phyloP scores from a whole-genome alignment of 345 rosid genomes.

The Eucalyptus grandis region DNA sequence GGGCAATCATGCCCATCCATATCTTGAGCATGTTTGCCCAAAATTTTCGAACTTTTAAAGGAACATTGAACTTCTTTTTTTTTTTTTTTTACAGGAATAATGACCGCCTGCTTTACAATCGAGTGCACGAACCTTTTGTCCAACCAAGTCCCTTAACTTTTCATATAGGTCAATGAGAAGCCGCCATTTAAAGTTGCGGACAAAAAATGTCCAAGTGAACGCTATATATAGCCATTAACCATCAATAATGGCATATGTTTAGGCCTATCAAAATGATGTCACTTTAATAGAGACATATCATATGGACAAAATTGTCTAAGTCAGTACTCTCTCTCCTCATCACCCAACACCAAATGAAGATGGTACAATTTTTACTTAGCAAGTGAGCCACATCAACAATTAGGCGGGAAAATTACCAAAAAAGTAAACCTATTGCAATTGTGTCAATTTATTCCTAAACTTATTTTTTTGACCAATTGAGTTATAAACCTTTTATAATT shows the following conservation, averaged over 20 bases:
- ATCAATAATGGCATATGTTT: not conserved
- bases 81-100: not conserved
- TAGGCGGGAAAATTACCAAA: too few relatives aligned
- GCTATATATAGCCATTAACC: not conserved
- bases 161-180: too few relatives aligned
- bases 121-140: not conserved
- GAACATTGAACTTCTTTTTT: not conserved
- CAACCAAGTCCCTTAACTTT: too few relatives aligned
- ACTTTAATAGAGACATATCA: not conserved
- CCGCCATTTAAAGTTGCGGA: too few relatives aligned
- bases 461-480: too few relatives aligned
- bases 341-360: not conserved
- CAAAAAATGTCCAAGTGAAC: too few relatives aligned
- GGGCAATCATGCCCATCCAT: too few relatives aligned
- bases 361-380: not conserved
- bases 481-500: too few relatives aligned
- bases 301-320: not conserved
- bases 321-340: not conserved
- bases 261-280: not conserved
- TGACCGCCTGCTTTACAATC: not conserved
- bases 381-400: not conserved
- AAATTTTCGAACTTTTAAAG: not conserved
- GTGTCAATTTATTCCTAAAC: too few relatives aligned
- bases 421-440: rapidly evolving
- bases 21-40: too few relatives aligned